Evolutionary conservation across 2,329 filamentous ascomycete species (phyloP).

Genomic region (Botrytis deweyae): DNA sequence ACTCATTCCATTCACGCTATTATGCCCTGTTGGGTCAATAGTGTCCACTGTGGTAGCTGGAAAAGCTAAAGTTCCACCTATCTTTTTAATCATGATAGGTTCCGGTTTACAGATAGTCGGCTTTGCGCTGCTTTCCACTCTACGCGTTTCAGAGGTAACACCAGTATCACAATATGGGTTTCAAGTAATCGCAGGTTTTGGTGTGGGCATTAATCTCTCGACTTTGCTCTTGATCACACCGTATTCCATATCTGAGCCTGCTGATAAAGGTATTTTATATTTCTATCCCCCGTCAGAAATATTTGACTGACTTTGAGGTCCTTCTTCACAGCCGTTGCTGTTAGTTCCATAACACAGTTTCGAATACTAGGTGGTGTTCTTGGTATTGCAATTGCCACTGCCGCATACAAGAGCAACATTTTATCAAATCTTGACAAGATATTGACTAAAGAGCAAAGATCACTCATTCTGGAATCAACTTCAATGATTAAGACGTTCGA

Average conservation of each 20-base stretch:
- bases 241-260: no score
- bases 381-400: constrained; percentile 13
- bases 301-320: no score
- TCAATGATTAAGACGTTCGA: not conserved
- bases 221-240: no score
- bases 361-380: constrained; percentile 10
- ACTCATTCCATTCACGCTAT: constrained; percentile 6
- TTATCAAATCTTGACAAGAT: not conserved
- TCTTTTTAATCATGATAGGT: not conserved
- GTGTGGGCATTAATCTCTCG: no score
- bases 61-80: not conserved
- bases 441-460: not conserved
- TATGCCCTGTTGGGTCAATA: not conserved
- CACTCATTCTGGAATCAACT: not conserved
- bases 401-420: constrained; percentile 1
- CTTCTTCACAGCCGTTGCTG: not conserved
- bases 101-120: no score
- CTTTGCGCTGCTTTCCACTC: no score
- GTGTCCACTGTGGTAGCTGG: not conserved
- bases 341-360: constrained; percentile 5
- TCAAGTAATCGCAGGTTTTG: no score
- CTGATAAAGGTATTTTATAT: no score
- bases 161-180: no score
- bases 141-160: no score
- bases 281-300: no score